Conservation (phyloP, 2,329 filamentous ascomycete species). For the Coccinonectria pachysandricola region DNA sequence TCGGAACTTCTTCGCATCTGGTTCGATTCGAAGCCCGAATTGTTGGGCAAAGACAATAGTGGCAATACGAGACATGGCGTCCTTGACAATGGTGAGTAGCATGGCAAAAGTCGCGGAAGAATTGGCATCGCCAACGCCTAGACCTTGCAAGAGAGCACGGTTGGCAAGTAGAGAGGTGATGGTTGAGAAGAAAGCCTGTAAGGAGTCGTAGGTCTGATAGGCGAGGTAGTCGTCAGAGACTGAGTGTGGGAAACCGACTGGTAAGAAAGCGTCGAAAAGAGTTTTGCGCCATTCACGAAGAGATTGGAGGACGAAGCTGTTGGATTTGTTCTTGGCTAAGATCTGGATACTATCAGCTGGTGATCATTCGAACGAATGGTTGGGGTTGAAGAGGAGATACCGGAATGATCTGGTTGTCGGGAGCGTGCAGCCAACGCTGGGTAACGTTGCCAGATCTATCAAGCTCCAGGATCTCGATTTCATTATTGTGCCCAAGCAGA, state of each 20-base stretch:
- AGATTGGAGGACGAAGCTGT: slow-evolving; percentile 18
- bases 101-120: slow-evolving; percentile 73
- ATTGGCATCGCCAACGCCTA: slow-evolving; percentile 75
- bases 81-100: slow-evolving; percentile 72
- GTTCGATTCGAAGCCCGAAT: slow-evolving; percentile 73
- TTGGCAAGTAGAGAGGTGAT: slow-evolving; percentile 73
- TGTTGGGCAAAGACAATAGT: slow-evolving; percentile 81
- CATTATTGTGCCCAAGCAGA: slow-evolving; percentile 14
- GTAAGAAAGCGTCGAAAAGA: slow-evolving; percentile 64
- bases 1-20: slow-evolving; percentile 83
- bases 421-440: slow-evolving; percentile 24
- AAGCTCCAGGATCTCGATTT: slow-evolving; percentile 25
- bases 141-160: slow-evolving; percentile 64
- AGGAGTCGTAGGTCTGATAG: slow-evolving; percentile 61
- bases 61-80: slow-evolving; percentile 68
- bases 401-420: slow-evolving; percentile 15
- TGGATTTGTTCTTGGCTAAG: slow-evolving; percentile 11
- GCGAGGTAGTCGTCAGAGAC: slow-evolving; percentile 77
- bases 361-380: too few species aligned
- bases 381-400: slow-evolving; percentile 11
- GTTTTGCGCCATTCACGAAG: slow-evolving; percentile 28
- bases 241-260: slow-evolving; percentile 77
- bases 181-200: slow-evolving; percentile 76
- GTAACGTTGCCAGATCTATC: slow-evolving; percentile 28
- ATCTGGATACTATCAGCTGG: too few species aligned